Evolutionary conservation across 1,284 basidiomycete genomes (phyloP).

Genomic region (Irpex sp.): DNA sequence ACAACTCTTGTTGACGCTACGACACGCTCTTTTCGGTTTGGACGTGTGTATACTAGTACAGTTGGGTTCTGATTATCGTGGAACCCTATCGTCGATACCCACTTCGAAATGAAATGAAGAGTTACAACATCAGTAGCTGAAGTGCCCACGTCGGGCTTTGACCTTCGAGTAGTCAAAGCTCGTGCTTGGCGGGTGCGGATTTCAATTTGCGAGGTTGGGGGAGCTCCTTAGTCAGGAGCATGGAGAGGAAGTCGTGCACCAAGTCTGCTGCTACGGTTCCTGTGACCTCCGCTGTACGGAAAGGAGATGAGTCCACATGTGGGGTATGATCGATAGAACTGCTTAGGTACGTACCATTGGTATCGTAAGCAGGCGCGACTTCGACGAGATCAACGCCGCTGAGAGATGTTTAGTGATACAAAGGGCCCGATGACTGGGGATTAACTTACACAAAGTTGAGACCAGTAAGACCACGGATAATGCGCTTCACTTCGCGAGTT

Average conservation of each 20-base stretch:
- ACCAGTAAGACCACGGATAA: conserved; percentile 72
- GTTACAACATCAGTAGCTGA: too few species aligned
- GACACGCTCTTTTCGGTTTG: too few species aligned
- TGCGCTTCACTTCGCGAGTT: conserved; percentile 76
- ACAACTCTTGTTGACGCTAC: too few species aligned
- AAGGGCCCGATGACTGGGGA: too few species aligned
- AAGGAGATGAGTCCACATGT: too few species aligned
- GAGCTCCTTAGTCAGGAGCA: conserved; percentile 45
- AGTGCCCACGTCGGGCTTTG: too few species aligned
- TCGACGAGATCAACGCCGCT: conserved; percentile 77
- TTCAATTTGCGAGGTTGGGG: conserved; percentile 17
- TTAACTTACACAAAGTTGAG: conserved; percentile 70
- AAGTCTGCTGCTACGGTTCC: conserved; percentile 70
- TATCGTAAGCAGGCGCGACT: conserved; percentile 79
- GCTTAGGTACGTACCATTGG: conserved; percentile 34
- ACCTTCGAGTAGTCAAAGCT: conserved; percentile 17
- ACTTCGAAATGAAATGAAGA: too few species aligned
- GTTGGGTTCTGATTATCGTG: too few species aligned
- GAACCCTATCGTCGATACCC: too few species aligned
- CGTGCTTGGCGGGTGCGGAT: conserved; percentile 20
- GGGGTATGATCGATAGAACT: background rate
- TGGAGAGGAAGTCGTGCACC: conserved; percentile 65
- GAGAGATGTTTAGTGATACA: too few species aligned
- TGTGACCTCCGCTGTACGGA: conserved; percentile 59
- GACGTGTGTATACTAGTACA: too few species aligned